Base-by-base conservation (phyloP, 1,284 basidiomycete species). In the Sporisorium sorghi region DNA sequence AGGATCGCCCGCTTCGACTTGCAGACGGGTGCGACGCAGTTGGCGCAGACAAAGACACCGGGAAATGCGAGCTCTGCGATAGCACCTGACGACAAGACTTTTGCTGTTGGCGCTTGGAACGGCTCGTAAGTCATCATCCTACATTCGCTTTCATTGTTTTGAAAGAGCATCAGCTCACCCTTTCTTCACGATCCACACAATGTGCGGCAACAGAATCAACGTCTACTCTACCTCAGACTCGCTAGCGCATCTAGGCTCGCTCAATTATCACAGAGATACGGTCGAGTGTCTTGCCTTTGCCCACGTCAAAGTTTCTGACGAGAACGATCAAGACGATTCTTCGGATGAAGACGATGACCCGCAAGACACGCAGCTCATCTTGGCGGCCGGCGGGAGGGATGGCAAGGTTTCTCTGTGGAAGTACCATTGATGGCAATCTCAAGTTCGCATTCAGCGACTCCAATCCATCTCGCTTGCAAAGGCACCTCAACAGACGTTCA, bases 371-470 rank as follows among this genome's bases (percentile, higher is more conserved):
- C 32, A 61, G 35, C 32, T 51, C 11, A n/a, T 64, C 12, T 50
- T 76, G 15, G 69, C 69, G 4, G 68, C 65, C 3, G 69, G 69
- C 9, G 64, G 69, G n/a, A 46, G 62, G 28, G 69, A 76, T 35
- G 73, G 73, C 51, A 76, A 76, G 43, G 33, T 72, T 42, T 68
- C 64, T 12, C 53, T 76, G 15, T 76, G 73, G 73, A 62, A 57
- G 19, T 59, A 65, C 11, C 54, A 58, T 17, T 72, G 62, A 75
- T 3, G 6, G 35, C 37, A 40, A n/a, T 17, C 7, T 37, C 17
- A 10, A 4, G 8, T 17, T 6, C 32, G 32, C 35, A 40, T 15
- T 19, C 14, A 14, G 35, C 15, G 17, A 37, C 33, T 35, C 33
- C 5, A 17, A 17, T 3, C 35, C 15, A 5, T 17, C n/a, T 37